phyloP scores from a whole-genome alignment of 2,329 filamentous ascomycete species.

The Hirsutella minnesotensis region DNA sequence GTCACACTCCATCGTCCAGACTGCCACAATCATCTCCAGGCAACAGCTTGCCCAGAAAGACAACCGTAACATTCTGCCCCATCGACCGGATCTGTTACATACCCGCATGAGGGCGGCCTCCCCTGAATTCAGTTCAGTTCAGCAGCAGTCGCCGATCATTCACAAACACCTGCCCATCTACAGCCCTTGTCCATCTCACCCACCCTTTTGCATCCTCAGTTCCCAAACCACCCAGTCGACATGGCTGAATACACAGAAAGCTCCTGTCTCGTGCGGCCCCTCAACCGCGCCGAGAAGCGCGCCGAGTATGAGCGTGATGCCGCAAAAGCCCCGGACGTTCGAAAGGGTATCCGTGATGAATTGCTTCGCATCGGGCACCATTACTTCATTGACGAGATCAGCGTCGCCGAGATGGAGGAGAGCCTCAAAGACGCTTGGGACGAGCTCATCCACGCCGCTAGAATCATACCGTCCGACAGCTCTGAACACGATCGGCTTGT shows the following conservation, averaged over 20 bases:
- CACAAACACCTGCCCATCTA: no score
- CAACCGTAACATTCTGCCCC: no score
- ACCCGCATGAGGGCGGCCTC: no score
- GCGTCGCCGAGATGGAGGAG: background rate
- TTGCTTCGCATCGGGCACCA: conserved; percentile 2
- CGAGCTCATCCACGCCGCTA: conserved; percentile 7
- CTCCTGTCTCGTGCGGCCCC: background rate
- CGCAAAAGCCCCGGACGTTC: background rate
- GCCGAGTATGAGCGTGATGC: conserved; percentile 1
- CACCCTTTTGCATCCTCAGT: background rate
- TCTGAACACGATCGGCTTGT: conserved; percentile 8
- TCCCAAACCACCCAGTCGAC: background rate
- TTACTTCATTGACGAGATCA: background rate
- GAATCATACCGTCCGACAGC: conserved; percentile 3
- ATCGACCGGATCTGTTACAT: no score
- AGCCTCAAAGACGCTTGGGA: conserved; percentile 6
- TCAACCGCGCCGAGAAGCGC: conserved; percentile 4
- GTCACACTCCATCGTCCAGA: no score
- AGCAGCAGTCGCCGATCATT: no score
- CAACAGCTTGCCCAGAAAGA: no score
- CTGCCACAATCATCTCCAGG: no score
- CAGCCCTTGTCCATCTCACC: background rate
- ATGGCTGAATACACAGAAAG: background rate
- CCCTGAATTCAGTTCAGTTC: no score
- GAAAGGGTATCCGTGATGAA: conserved; percentile 3